These are phyloP conservation scores for Herpotrichia juniperi DNA, from an alignment of 2,329 filamentous ascomycete genomes.

Conservation along the genomic window DNA sequence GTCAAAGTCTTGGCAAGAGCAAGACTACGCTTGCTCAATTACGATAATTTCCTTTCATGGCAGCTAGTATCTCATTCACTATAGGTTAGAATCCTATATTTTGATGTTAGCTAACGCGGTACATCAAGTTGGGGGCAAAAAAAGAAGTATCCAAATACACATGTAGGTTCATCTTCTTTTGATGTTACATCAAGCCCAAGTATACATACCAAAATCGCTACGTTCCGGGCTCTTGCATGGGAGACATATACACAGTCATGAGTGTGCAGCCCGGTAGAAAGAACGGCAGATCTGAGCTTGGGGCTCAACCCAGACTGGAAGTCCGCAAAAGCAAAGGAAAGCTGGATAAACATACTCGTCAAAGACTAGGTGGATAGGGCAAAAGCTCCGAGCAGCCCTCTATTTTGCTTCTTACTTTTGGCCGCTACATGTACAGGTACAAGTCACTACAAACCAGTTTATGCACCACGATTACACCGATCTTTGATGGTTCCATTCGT, in stretches of 20 bases:
- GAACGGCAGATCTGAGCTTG: slow-evolving; percentile 4
- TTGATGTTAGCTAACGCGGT: too few relatives aligned
- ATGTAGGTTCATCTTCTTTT: too few relatives aligned
- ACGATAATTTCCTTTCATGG: slow-evolving; percentile 10
- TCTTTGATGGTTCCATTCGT: background rate
- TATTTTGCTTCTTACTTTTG: background rate
- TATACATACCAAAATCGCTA: too few relatives aligned
- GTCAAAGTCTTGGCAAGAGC: background rate
- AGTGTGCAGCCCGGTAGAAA: background rate
- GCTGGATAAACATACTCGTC: background rate
- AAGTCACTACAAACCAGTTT: background rate
- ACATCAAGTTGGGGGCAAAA: too few relatives aligned
- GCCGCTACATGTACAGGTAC: background rate
- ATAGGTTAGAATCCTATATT: too few relatives aligned
- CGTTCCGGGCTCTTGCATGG: background rate
- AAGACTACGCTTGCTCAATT: background rate
- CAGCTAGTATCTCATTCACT: too few relatives aligned
- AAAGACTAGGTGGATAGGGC: background rate
- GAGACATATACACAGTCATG: background rate
- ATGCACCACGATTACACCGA: too few relatives aligned
- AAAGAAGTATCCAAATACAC: too few relatives aligned
- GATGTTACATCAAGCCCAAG: too few relatives aligned
- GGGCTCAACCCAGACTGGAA: slow-evolving; percentile 1
- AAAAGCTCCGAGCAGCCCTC: background rate
- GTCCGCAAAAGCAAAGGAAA: background rate